Percentiles rank a stretch among this genome's conserved stretches.
phyloP scores from a whole-genome alignment of 2,329 filamentous ascomycete genomes.

The Pseudopyricularia cyperi region DNA sequence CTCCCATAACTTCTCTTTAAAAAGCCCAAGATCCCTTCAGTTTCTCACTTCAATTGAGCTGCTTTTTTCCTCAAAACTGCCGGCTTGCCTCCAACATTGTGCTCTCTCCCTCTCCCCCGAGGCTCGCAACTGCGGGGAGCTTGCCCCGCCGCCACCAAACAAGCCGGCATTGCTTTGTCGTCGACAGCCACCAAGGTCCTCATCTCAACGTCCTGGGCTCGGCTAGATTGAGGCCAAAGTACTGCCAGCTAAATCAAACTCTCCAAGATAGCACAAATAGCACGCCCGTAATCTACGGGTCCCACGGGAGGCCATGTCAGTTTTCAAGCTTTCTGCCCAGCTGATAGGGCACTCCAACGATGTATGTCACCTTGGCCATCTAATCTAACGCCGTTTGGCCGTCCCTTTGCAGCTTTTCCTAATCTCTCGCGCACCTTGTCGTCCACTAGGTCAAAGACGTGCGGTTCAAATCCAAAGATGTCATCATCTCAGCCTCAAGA shows the following conservation, averaged over 20 bases:
- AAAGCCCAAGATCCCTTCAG: too few species aligned
- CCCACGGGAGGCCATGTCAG: conserved; percentile 40
- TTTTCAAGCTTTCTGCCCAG: conserved; percentile 88
- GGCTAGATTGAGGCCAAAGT: too few species aligned
- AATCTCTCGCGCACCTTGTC: not conserved
- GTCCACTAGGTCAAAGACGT: conserved; percentile 67
- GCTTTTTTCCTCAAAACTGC: too few species aligned
- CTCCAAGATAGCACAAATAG: not conserved
- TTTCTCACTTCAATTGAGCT: too few species aligned
- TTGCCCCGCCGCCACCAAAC: not conserved
- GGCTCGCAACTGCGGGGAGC: not conserved
- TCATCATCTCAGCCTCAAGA: conserved; percentile 74
- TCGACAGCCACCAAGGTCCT: not conserved
- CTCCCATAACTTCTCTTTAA: too few species aligned
- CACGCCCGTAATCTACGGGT: not conserved
- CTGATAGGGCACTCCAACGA: conserved; percentile 85
- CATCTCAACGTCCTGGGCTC: too few species aligned
- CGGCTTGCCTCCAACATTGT: not conserved
- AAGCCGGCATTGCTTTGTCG: not conserved
- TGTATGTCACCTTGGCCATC: conserved; percentile 38
- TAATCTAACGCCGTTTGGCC: conserved; percentile 1
- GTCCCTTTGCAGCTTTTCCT: not conserved
- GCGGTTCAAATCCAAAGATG: conserved; percentile 35
- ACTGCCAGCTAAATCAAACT: not conserved
- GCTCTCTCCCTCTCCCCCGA: not conserved